A percentile compares a stretch with the other conserved stretches of the same genome.
These are phyloP conservation scores for Plasmodium inui DNA, from an alignment of 169 alveolate genomes.

Conservation along the genomic window DNA sequence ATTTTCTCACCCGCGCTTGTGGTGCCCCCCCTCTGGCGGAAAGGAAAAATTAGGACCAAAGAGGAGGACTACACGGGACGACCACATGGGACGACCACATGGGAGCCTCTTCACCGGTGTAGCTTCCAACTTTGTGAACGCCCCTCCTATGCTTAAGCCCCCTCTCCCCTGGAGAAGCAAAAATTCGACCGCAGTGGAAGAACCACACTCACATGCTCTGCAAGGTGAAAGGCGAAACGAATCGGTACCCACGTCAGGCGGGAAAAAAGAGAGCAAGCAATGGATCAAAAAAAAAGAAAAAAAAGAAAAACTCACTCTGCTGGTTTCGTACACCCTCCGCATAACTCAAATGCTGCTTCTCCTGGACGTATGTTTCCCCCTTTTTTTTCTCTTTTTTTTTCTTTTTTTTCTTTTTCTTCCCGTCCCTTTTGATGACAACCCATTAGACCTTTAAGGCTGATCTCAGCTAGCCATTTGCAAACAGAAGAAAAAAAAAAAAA, in stretches of 20 bases:
- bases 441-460: neutral
- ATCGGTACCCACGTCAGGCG: neutral
- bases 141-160: neutral
- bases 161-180: neutral
- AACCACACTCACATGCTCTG: neutral
- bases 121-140: neutral
- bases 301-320: neutral
- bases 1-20: neutral
- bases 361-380: neutral
- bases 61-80: too few species aligned
- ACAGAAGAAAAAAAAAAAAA: neutral
- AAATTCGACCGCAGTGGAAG: neutral
- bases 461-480: neutral
- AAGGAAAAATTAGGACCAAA: too few species aligned
- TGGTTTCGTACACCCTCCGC: neutral
- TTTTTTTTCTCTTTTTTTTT: neutral
- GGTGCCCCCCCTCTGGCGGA: too few species aligned
- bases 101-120: neutral
- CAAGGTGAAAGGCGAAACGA: too few species aligned
- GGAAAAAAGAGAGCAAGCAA: neutral
- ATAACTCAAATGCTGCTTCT: neutral
- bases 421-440: neutral
- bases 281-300: neutral
- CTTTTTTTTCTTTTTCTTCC: neutral
- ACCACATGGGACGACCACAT: too few species aligned